These are phyloP conservation scores for Termitomyces sp. DNA, from an alignment of 768 basidiomycete species.

Conservation along the genomic window DNA sequence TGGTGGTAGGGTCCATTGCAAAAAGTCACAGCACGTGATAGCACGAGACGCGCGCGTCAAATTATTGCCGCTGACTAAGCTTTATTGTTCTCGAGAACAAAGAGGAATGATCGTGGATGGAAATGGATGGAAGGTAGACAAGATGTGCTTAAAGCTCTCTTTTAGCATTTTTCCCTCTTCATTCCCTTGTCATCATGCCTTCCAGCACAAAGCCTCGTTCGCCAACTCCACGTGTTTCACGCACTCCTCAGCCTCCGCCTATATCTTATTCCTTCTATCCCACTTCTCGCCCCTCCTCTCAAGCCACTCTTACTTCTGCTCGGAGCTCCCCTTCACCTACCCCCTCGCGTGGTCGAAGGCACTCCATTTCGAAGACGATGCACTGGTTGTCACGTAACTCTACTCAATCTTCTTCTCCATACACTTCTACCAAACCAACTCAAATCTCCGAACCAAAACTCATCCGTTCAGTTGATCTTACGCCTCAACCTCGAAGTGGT, in stretches of 20 bases:
- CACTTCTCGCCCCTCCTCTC: constrained; percentile 15
- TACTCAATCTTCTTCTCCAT: constrained; percentile 21
- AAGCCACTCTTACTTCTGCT: constrained; percentile 18
- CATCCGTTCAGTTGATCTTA: constrained; percentile 31
- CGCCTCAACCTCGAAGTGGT: constrained; percentile 36
- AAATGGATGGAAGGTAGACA: background rate
- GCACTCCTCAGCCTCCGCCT: constrained; percentile 19
- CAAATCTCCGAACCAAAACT: constrained; percentile 40
- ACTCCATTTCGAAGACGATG: constrained; percentile 40
- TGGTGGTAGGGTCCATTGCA: constrained; percentile 25
- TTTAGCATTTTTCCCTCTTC: constrained; percentile 5
- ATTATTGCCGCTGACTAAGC: constrained; percentile 5
- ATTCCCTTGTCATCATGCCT: constrained; percentile 13
- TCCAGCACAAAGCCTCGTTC: constrained; percentile 26
- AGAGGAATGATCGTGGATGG: constrained; percentile 3
- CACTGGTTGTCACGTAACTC: constrained; percentile 44
- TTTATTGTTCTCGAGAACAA: constrained; percentile 18
- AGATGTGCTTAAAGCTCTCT: constrained; percentile 3
- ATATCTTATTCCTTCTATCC: constrained; percentile 18
- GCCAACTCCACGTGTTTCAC: constrained; percentile 20
- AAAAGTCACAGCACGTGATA: constrained; percentile 8
- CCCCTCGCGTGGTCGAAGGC: constrained; percentile 23
- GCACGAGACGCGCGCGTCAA: background rate
- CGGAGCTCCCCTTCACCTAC: constrained; percentile 18
- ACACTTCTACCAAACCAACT: constrained; percentile 29